phyloP scores from a whole-genome alignment of 2,329 filamentous ascomycete genomes.

The Zasmidium angulare region DNA sequence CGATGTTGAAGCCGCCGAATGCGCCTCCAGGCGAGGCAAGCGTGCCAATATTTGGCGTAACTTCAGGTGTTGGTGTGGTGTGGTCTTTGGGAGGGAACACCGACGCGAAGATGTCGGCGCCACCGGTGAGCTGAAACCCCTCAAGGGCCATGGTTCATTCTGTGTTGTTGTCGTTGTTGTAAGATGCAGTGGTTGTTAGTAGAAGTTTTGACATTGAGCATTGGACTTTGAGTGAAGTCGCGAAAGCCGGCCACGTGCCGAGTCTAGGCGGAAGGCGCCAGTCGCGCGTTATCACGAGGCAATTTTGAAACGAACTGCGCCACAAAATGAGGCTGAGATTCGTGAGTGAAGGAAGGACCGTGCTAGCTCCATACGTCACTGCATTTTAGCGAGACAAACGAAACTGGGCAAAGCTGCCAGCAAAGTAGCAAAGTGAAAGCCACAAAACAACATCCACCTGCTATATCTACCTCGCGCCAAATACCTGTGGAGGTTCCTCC shows the following conservation, averaged over 20 bases:
- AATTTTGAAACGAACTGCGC: background rate
- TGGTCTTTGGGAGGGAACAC: slow-evolving; percentile 46
- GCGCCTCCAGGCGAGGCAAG: slow-evolving; percentile 39
- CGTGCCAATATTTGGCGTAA: slow-evolving; percentile 44
- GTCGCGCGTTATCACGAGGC: background rate
- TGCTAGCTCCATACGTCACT: too few relatives aligned
- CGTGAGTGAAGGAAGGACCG: too few relatives aligned
- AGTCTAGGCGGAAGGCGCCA: background rate
- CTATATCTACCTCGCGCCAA: background rate
- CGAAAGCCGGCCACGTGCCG: background rate
- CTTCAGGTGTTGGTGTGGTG: slow-evolving; percentile 45
- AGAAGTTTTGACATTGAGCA: background rate
- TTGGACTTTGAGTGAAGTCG: background rate
- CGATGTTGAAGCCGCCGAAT: slow-evolving; percentile 41
- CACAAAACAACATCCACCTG: background rate
- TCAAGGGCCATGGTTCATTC: slow-evolving; percentile 17
- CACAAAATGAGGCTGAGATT: background rate
- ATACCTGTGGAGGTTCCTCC: background rate
- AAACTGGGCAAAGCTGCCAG: too few relatives aligned
- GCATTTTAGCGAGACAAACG: too few relatives aligned
- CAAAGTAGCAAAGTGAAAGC: background rate
- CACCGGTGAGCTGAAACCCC: slow-evolving; percentile 1
- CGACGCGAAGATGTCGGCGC: slow-evolving; percentile 36
- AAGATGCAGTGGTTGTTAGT: background rate
- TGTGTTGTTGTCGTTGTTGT: background rate